Percentiles rank a stretch among this genome's conserved stretches.
phyloP scores from a whole-genome alignment of 495 filamentous ascomycete species.

The Talaromyces adpressus region DNA sequence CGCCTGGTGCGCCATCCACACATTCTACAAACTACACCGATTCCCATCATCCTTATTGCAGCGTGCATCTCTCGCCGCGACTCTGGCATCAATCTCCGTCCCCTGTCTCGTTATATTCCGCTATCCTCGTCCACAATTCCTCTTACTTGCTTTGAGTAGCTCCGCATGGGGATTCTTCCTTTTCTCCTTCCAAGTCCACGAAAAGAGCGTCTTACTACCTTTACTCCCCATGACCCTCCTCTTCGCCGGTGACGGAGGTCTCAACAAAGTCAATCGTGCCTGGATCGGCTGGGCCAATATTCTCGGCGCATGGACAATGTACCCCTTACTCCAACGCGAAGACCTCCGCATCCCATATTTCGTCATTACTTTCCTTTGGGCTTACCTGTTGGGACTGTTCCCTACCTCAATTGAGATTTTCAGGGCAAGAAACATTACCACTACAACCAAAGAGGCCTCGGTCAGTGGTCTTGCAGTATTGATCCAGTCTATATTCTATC shows the following conservation, averaged over 20 bases:
- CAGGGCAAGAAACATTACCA: constrained; percentile 30
- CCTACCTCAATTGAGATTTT: constrained; percentile 67
- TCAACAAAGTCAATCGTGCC: constrained; percentile 65
- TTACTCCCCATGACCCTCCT: constrained; percentile 87
- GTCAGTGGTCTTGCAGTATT: constrained; percentile 51
- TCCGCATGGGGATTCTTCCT: constrained; percentile 96
- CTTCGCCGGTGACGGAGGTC: constrained; percentile 66
- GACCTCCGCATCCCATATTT: constrained; percentile 77
- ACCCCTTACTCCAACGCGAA: constrained; percentile 79
- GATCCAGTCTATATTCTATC: constrained; percentile 69
- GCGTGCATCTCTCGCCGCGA: constrained; percentile 67
- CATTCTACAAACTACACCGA: constrained; percentile 74
- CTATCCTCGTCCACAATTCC: constrained; percentile 64
- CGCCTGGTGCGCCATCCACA: constrained; percentile 89
- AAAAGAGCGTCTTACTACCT: constrained; percentile 90
- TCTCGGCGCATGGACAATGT: constrained; percentile 89
- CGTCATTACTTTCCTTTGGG: constrained; percentile 79
- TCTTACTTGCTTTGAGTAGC: constrained; percentile 71
- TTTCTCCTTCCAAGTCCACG: constrained; percentile 95
- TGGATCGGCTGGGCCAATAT: constrained; percentile 94
- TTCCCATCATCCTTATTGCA: constrained; percentile 64
- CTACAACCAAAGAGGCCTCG: constrained; percentile 29
- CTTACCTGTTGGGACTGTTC: constrained; percentile 81
- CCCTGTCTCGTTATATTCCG: constrained; percentile 74
- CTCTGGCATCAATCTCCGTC: constrained; percentile 65